Evolutionary conservation across 2,329 filamentous ascomycete species (phyloP), one percentile per base, ranked within the genome.

Genomic region (Drechslerella coelobrocha): DNA sequence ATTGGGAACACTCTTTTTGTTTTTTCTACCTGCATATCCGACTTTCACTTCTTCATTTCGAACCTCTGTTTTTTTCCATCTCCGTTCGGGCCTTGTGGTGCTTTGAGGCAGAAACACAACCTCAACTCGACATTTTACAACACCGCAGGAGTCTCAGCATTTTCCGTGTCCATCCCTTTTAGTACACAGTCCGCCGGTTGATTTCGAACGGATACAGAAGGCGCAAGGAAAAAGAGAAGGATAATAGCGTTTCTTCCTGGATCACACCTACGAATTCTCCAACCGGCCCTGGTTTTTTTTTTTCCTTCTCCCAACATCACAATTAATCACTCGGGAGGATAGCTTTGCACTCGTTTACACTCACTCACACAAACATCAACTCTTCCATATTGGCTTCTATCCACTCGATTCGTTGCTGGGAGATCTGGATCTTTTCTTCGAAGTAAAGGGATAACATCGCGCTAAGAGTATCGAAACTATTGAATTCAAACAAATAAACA

Each of bases 11-110:
- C 7, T 10, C 24, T 26, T 53, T 56, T 52, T 62, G 23, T 27
- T 27, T 9, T 21, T 12, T 12, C 29, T 31, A 12, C 41, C 10
- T 23, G 55, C 65, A 57, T 55, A 55, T 55, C 66, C 59, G 59
- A 71, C 54, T 50, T 63, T 71, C 66, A 54, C 52, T 71, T 71
- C 60, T 53, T 71, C 66, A 71, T 71, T 63, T 71, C 66, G 59
- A 55, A 60, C 39, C 59, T 27, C 45, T 61, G 39, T 59, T 61
- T 52, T 29, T 34, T 31, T 54, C 59, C 66, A 31, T 71, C 53
- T 54, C 48, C 29, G 59, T 60, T 50, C 62, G 66, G 66, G 66
- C 53, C 43, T 41, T 59, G 53, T 69, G 43, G 50, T 62, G 54
- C 57, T 69, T 53, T 54, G 59, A 63, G 59, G 66, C 53, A 71